phyloP scores from a whole-genome alignment of 1,284 basidiomycete species.

The Apiotrichum mycotoxinovorans region DNA sequence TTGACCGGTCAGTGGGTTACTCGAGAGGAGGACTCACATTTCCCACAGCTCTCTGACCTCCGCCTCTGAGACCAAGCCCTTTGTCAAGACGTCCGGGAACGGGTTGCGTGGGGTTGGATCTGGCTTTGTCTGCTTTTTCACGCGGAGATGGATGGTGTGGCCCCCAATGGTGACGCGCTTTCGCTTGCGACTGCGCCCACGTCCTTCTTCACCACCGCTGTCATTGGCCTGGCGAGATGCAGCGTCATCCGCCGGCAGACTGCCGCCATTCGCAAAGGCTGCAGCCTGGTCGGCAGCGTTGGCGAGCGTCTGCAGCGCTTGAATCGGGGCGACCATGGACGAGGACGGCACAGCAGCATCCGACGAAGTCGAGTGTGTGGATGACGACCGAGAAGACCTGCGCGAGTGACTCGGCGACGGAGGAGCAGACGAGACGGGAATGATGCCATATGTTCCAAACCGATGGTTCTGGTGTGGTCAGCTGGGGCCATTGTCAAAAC shows the following conservation, averaged over 20 bases:
- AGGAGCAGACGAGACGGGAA: conserved; percentile 58
- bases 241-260: not conserved
- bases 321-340: conserved; percentile 77
- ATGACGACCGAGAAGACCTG: conserved; percentile 56
- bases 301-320: conserved; percentile 83
- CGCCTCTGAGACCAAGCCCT: conserved; percentile 66
- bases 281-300: conserved; percentile 91
- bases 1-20: conserved; percentile 46
- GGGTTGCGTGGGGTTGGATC: conserved; percentile 74
- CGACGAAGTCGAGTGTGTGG: conserved; percentile 75
- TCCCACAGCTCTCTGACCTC: conserved; percentile 81
- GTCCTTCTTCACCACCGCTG: conserved; percentile 7
- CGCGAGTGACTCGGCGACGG: conserved; percentile 53
- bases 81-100: conserved; percentile 51
- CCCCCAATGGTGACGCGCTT: conserved; percentile 36
- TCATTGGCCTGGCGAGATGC: conserved; percentile 2
- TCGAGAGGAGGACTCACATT: conserved; percentile 60
- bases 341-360: conserved; percentile 50
- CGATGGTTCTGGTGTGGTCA: conserved; percentile 68
- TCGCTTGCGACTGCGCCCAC: conserved; percentile 26
- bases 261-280: conserved; percentile 24
- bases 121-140: conserved; percentile 79
- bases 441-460: conserved; percentile 84
- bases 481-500: conserved; percentile 12
- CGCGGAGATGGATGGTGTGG: conserved; percentile 53